Evolutionary conservation across 1,284 basidiomycete species (phyloP).

Genomic region (Tranzscheliella williamsii): DNA sequence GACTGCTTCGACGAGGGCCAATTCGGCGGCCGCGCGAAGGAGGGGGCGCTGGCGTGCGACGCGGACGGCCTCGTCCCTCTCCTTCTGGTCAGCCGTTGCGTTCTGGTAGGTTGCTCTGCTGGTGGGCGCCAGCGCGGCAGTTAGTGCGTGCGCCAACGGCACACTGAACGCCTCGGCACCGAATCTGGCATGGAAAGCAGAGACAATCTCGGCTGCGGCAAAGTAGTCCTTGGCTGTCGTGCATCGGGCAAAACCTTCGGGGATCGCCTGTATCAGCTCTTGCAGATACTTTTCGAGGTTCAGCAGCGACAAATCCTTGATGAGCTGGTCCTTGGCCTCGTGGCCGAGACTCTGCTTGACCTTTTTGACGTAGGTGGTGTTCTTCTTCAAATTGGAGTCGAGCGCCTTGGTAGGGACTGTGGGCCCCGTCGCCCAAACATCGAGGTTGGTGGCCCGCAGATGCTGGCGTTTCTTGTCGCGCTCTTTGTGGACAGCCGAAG

Average conservation of each 20-base stretch:
- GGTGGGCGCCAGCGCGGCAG: constrained; percentile 66
- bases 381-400: constrained; percentile 58
- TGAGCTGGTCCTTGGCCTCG: constrained; percentile 61
- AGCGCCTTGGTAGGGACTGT: constrained; percentile 20
- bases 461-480: constrained; percentile 40
- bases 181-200: constrained; percentile 84
- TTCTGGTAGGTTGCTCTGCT: constrained; percentile 66
- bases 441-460: constrained; percentile 36
- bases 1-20: constrained; percentile 78
- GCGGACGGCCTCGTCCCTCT: constrained; percentile 85
- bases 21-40: constrained; percentile 82
- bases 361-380: constrained; percentile 57
- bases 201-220: constrained; percentile 81
- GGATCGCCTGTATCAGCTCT: constrained; percentile 82
- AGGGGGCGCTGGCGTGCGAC: constrained; percentile 81
- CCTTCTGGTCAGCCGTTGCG: constrained; percentile 76
- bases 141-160: constrained; percentile 70
- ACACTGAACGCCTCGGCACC: constrained; percentile 74
- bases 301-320: constrained; percentile 80
- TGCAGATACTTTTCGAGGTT: constrained; percentile 94
- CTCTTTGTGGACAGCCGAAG: constrained; percentile 26
- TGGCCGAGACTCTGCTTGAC: constrained; percentile 46
- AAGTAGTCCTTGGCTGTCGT: constrained; percentile 87
- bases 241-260: constrained; percentile 83
- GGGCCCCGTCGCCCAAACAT: constrained; percentile 36